phyloP scores from a whole-genome alignment of 805 yeast species.

The Metschnikowia hibisci region DNA sequence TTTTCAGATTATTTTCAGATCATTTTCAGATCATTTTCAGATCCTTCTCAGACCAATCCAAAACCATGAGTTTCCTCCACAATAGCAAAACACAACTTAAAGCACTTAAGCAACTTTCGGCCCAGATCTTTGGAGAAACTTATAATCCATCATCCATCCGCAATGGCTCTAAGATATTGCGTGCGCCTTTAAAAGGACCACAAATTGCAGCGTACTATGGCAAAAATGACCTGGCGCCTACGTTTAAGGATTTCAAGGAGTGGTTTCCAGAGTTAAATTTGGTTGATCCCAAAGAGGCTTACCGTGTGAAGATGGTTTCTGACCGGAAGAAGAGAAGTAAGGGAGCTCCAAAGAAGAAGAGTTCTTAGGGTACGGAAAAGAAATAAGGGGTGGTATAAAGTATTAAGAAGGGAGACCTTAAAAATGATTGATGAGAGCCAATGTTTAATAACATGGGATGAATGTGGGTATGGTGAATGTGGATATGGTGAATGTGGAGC shows the following conservation, averaged over 20 bases:
- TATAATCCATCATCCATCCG: conserved; percentile 64
- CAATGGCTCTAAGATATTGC: conserved; percentile 69
- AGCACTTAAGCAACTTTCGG: conserved; percentile 55
- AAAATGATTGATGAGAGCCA: too few relatives aligned
- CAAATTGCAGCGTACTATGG: conserved; percentile 71
- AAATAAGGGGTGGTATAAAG: too few relatives aligned
- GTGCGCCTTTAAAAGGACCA: conserved; percentile 69
- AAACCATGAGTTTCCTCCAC: neutral
- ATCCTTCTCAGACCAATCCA: too few relatives aligned
- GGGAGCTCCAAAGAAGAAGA: conserved; percentile 78
- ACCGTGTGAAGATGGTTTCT: conserved; percentile 60
- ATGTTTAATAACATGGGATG: too few relatives aligned
- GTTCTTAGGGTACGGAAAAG: conserved; percentile 11
- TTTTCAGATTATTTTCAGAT: too few relatives aligned
- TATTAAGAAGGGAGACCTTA: too few relatives aligned
- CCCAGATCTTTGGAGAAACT: conserved; percentile 63
- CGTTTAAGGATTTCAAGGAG: conserved; percentile 54
- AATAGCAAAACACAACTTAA: conserved; percentile 40
- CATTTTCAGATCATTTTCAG: too few relatives aligned
- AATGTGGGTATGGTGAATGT: too few relatives aligned
- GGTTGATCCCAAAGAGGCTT: conserved; percentile 64
- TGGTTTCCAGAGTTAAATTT: conserved; percentile 51
- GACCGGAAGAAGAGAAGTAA: conserved; percentile 79
- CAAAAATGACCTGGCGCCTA: conserved; percentile 58
- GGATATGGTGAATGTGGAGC: too few relatives aligned